phyloP scores from a whole-genome alignment of 2,329 filamentous ascomycete genomes.

The Xylaria sp. region DNA sequence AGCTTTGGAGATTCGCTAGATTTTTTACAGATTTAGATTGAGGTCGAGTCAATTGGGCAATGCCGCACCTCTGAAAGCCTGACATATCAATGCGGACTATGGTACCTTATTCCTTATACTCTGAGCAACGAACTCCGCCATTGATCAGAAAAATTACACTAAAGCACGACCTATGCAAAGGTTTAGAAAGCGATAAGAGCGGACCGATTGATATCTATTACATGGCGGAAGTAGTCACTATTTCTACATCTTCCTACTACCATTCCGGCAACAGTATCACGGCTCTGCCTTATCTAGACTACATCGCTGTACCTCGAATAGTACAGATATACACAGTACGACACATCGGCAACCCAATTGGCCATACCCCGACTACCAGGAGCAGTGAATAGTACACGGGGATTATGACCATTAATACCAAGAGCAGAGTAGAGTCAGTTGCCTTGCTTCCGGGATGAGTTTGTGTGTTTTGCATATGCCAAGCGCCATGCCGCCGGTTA shows the following conservation, averaged over 20 bases:
- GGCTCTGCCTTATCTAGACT: not conserved
- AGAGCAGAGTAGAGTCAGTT: not conserved
- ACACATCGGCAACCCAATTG: not conserved
- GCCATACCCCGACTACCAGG: not conserved
- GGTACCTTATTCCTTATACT: conserved; percentile 1
- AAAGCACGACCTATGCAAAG: conserved; percentile 10
- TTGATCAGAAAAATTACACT: not conserved
- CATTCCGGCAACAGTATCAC: not conserved
- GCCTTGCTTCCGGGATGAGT: not conserved
- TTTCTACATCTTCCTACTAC: not conserved
- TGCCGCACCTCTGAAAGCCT: not conserved
- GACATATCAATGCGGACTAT: not conserved
- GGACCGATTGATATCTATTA: conserved; percentile 1
- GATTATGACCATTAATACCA: not conserved
- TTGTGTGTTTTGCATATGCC: conserved; percentile 11
- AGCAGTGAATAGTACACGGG: not conserved
- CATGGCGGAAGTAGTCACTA: conserved; percentile 11
- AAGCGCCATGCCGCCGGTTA: conserved; percentile 4
- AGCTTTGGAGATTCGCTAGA: not conserved
- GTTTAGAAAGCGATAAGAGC: conserved; percentile 7
- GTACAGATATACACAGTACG: not conserved
- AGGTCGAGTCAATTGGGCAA: not conserved
- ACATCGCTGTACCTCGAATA: not conserved
- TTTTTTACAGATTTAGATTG: not conserved
- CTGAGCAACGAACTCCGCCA: not conserved